Percentiles rank a stretch among this genome's conserved stretches.
phyloP scores from a whole-genome alignment of 192 early-diverging fungal genomes.

The Gamsiella multidivaricata region DNA sequence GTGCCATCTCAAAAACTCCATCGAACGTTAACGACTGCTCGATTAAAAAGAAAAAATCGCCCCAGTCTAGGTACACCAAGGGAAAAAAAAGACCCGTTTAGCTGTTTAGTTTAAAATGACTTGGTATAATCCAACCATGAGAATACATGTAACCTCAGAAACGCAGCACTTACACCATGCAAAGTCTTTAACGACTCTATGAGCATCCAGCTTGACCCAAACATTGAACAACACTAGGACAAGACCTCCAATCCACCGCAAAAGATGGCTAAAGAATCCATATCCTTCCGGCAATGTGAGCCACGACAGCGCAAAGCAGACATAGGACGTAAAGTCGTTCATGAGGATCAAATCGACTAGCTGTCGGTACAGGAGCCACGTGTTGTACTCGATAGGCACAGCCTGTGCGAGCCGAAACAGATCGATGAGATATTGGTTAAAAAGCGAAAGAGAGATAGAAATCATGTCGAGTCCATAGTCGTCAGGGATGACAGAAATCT shows the following conservation, averaged over 20 bases:
- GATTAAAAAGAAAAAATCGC: conserved; percentile 97
- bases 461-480: not conserved
- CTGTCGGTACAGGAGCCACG: conserved; percentile 94
- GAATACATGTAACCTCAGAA: no score
- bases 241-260: conserved; percentile 82
- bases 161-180: conserved; percentile 89
- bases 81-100: not conserved
- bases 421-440: no score
- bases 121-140: no score
- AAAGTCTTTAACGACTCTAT: conserved; percentile 96
- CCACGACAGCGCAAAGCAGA: conserved; percentile 83
- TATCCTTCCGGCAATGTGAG: conserved; percentile 74
- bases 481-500: no score
- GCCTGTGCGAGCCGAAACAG: no score
- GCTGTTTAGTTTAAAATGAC: no score
- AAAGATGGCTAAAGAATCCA: conserved; percentile 68
- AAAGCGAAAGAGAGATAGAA: no score
- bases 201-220: conserved; percentile 96
- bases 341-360: conserved; percentile 92
- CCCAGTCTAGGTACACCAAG: conserved; percentile 81
- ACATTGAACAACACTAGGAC: conserved; percentile 89
- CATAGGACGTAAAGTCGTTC: conserved; percentile 90
- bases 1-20: conserved; percentile 95
- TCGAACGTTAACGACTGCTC: conserved; percentile 90
- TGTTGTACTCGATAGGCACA: conserved; percentile 94